Evolutionary conservation across 176 grass and related monocot genomes (phyloP).

Genomic region (Carex scoparia): DNA sequence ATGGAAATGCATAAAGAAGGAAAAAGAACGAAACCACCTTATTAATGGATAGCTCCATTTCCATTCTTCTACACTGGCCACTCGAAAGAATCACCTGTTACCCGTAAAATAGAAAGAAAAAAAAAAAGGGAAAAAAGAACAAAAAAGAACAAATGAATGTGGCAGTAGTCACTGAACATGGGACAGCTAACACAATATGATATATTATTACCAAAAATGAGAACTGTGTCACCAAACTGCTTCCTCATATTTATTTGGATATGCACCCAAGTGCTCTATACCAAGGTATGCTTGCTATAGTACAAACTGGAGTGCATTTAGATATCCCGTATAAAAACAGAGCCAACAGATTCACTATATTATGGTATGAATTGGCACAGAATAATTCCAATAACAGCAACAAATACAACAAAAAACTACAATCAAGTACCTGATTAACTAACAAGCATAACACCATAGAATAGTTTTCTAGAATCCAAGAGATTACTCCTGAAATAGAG

Average conservation of each 20-base stretch:
- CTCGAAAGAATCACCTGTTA: constrained; percentile 54
- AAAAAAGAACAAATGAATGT: constrained; percentile 27
- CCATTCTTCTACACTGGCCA: constrained; percentile 35
- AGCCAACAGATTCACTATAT: constrained; percentile 7
- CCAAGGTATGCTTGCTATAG: background rate
- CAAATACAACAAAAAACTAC: constrained; percentile 7
- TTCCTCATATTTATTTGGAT: background rate
- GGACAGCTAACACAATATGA: constrained; percentile 2
- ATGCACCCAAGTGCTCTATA: background rate
- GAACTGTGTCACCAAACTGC: background rate
- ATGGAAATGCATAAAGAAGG: constrained; percentile 2
- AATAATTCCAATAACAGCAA: background rate
- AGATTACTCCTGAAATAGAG: constrained; percentile 28
- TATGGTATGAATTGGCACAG: constrained; percentile 12
- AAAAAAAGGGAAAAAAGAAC: constrained; percentile 16
- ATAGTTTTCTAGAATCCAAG: constrained; percentile 27
- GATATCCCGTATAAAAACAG: background rate
- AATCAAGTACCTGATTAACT: constrained; percentile 29
- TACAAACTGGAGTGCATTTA: background rate
- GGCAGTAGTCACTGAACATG: constrained; percentile 17
- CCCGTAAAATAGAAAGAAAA: constrained; percentile 27
- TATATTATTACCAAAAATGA: background rate
- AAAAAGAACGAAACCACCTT: constrained; percentile 23
- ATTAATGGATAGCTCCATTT: constrained; percentile 14
- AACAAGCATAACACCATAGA: constrained; percentile 25